Percentiles rank a stretch among this genome's conserved stretches.
phyloP scores from a whole-genome alignment of 2,329 filamentous ascomycete genomes.

The Fusarium goolgardi region DNA sequence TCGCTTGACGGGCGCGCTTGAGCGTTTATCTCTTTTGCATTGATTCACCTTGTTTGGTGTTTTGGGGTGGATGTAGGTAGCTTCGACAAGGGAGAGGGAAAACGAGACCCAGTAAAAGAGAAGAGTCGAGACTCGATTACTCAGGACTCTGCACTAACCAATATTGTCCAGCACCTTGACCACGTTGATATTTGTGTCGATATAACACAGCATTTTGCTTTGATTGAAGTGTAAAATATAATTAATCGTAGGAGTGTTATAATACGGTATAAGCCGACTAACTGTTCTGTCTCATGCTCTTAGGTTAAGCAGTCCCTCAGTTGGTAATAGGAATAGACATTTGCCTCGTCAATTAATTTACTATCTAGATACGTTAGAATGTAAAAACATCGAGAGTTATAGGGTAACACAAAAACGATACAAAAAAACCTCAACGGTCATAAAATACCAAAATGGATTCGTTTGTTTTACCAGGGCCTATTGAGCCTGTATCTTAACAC shows the following conservation, averaged over 20 bases:
- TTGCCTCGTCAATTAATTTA: neutral
- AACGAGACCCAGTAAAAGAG: neutral
- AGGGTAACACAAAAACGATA: neutral
- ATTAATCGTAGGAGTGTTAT: neutral
- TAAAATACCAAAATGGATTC: neutral
- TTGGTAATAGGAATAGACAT: neutral
- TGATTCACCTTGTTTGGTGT: slow-evolving; percentile 10
- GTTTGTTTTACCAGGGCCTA: slow-evolving; percentile 6
- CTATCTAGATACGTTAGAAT: neutral
- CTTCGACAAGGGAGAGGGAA: neutral
- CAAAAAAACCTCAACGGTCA: neutral
- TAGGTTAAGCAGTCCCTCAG: no score
- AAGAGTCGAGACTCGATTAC: slow-evolving; percentile 2
- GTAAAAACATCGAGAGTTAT: neutral
- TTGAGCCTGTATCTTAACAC: slow-evolving; percentile 7
- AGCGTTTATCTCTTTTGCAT: slow-evolving; percentile 24
- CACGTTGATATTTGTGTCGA: neutral
- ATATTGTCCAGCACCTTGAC: neutral
- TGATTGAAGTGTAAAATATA: neutral
- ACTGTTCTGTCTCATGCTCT: neutral
- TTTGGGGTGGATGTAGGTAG: neutral
- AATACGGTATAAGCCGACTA: neutral
- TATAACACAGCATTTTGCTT: neutral
- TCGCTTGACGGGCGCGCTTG: slow-evolving; percentile 26
- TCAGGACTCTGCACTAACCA: neutral